Base-by-base conservation (phyloP, 345 rosid species). In the Barbarea vulgaris region DNA sequence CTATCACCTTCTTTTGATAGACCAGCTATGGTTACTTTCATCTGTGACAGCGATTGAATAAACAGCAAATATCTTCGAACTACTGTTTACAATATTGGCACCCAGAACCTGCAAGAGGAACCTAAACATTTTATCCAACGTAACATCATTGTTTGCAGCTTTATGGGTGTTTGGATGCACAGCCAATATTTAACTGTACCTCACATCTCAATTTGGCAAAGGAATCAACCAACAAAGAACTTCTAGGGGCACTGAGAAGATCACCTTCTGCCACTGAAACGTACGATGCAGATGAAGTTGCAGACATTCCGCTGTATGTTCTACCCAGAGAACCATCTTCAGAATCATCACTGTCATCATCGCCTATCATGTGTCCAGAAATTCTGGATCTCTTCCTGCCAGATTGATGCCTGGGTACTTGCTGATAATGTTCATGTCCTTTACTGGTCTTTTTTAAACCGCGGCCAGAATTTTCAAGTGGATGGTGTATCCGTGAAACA, bases 1-100 rank as follows among this genome's bases (percentile, higher is more conserved):
- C 53, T 47, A 18, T 63, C 80, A 95, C 99, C 99, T 96, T 89
- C 99, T 84, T 89, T 96, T 96, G 86, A 96, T 89, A 21, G 98
- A 93, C 99, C 99, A 96, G 78, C 89, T 82, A 82, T 91, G 87
- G 71, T 80, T 87, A 77, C 87, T 86, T 75, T 84, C 88, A 82
- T 93, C 98, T 22, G 97, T 84, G 67, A 91, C 99, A 62, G 99
- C 83, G 80, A 96, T 72, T 67, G 98, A 93, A 78, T 96, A 96
- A 67, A 96, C 98, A 33, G 99, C 89, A 85, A 96, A 93, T 39
- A 85, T 91, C 82, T 73, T 93, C 48, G 98, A 91, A 73, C 86
- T 88, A 81, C 98, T 86, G 84, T 82, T 86, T 83, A 93, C 99
- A 81, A 93, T 88, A 87, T 96, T 96, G 66, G 98, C 97, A 70